Evolutionary conservation across 805 yeast species (phyloP).

Genomic region (Priceomyces melissophilus): DNA sequence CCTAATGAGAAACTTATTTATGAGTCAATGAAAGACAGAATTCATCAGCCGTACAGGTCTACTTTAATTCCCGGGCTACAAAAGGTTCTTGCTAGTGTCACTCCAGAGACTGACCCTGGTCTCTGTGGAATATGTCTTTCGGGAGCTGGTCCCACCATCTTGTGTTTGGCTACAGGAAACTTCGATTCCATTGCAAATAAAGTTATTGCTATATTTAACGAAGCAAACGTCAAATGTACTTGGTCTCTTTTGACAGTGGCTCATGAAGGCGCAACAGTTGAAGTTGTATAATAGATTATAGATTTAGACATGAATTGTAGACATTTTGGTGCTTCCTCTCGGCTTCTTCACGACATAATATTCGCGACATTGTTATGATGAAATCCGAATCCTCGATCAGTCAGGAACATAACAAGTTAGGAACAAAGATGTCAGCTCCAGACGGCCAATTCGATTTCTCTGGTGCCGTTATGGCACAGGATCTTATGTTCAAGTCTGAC

Average conservation of each 20-base stretch:
- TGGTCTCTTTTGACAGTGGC: slow-evolving; percentile 89
- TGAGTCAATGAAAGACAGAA: slow-evolving; percentile 93
- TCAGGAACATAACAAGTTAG: too few relatives aligned
- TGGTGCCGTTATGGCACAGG: slow-evolving; percentile 23
- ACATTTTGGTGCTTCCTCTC: too few relatives aligned
- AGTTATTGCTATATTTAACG: slow-evolving; percentile 64
- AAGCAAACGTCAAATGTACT: slow-evolving; percentile 64
- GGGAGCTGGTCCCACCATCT: slow-evolving; percentile 97
- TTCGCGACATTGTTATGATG: too few relatives aligned
- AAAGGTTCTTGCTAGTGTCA: slow-evolving; percentile 72
- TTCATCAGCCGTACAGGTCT: slow-evolving; percentile 97
- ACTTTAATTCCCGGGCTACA: slow-evolving; percentile 87
- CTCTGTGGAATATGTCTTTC: slow-evolving; percentile 90
- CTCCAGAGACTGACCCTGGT: slow-evolving; percentile 81
- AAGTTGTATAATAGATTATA: slow-evolving; percentile 5
- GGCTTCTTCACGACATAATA: too few relatives aligned
- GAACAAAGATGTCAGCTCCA: too few relatives aligned
- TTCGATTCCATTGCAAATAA: slow-evolving; percentile 79
- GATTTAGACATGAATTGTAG: background rate
- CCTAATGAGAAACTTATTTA: slow-evolving; percentile 82
- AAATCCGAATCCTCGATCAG: too few relatives aligned
- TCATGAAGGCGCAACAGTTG: slow-evolving; percentile 75
- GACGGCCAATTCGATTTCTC: slow-evolving; percentile 7
- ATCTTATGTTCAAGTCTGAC: slow-evolving; percentile 25
- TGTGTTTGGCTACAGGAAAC: slow-evolving; percentile 87